Conservation (phyloP, 257 asterid species). For the Nicotiana otophora region DNA sequence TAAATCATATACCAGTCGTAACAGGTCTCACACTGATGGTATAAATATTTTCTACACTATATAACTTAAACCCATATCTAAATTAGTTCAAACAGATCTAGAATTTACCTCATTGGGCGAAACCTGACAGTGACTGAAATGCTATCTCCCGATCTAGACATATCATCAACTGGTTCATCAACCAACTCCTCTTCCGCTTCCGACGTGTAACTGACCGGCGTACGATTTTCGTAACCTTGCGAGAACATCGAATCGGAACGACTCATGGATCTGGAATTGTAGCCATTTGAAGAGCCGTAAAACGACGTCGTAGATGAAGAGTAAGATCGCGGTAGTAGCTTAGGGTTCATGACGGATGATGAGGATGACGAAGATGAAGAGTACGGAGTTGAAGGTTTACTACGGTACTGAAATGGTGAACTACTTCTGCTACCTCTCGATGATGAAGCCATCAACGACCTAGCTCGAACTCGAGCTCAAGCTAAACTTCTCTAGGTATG, state of each 20-base stretch:
- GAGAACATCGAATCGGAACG: constrained; percentile 38
- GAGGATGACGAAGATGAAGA: constrained; percentile 87
- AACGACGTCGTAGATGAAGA: constrained; percentile 65
- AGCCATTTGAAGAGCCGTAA: constrained; percentile 71
- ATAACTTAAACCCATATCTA: constrained; percentile 13
- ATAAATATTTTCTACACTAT: too few relatives aligned
- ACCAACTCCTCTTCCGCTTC: constrained; percentile 61
- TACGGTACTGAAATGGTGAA: constrained; percentile 55
- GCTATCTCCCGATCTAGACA: constrained; percentile 82
- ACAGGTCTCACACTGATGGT: too few relatives aligned
- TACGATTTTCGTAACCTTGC: constrained; percentile 30
- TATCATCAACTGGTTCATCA: constrained; percentile 56
- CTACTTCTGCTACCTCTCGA: constrained; percentile 86
- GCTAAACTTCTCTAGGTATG: constrained; percentile 47
- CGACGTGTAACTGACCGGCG: constrained; percentile 62
- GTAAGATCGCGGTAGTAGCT: constrained; percentile 54
- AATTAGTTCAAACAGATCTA: constrained; percentile 29
- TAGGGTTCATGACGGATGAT: constrained; percentile 75
- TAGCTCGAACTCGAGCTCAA: constrained; percentile 53
- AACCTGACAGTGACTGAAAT: constrained; percentile 93
- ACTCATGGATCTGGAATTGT: constrained; percentile 75
- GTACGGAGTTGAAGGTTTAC: constrained; percentile 82
- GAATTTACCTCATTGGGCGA: constrained; percentile 81
- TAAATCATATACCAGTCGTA: too few relatives aligned
- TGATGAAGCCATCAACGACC: constrained; percentile 88